Evolutionary conservation across 2,329 filamentous ascomycete genomes (phyloP), one percentile per base, ranked within the genome.

Genomic region (Phyllosticta capitalensis): DNA sequence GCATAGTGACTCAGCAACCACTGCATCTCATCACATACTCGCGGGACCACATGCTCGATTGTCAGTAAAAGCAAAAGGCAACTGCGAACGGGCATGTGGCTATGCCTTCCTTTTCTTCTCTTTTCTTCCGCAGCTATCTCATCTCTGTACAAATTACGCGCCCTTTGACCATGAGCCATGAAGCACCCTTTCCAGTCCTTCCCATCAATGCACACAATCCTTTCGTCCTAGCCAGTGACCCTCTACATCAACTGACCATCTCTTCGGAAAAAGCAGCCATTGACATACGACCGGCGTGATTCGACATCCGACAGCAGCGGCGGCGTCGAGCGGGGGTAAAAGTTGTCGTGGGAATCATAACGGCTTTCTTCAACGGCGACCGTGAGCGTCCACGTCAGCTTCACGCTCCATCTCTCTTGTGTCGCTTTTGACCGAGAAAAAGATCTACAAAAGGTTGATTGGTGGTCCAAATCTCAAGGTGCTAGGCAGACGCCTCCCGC

Each of bases 251-350:
- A 52, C 19, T 57, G 54, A 10, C 55, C 59, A 24, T 61, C 59
- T n/a, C 59, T 57, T 26, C 59, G 24, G 45, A 61, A 61, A 19
- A 61, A 61, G 38, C 59, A 61, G 5, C 59, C 59, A 21, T 57
- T 58, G 19, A 61, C 59, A 24, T 57, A 61, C 22, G 55, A 57
- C 17, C 55, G 49, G 20, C 59, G 51, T 14, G 33, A 24, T 51
- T 61, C 59, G 21, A 58, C 55, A 7, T 45, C 38, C 4, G 17
- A n/a, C 17, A 45, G 4, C 17, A n/a, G 17, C 28, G 55, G 55
- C 52, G 59, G 59, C 24, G 54, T 10, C 30, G 59, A 55, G 12
- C 38, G 52, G 21, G 52, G 59, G 45, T 58, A 58, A 45, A 45
- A 45, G 17, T 45, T 7, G n/a, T 45, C 38, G 38, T 45, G n/a